Conservation (phyloP, 139 green algal species). For the Chlamydomonas incerta region DNA sequence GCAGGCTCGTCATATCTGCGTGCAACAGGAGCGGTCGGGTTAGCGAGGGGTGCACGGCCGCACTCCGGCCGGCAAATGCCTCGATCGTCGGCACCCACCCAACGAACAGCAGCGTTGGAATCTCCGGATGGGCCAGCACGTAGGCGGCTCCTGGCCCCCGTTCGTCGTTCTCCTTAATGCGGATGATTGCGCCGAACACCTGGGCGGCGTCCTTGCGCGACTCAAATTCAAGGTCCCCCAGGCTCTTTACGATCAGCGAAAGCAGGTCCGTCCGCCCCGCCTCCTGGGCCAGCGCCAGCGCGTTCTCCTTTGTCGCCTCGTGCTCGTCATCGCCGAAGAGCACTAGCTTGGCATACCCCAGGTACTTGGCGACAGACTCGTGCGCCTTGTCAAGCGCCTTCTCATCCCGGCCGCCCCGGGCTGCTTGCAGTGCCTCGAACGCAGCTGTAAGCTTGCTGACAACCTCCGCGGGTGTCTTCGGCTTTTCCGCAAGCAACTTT, state of each 20-base stretch:
- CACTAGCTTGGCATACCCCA: conserved; percentile 71
- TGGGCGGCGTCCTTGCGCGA: conserved; percentile 84
- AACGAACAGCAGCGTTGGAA: conserved; percentile 79
- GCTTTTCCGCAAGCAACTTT: conserved; percentile 32
- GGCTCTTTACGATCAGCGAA: conserved; percentile 67
- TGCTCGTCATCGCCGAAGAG: conserved; percentile 82
- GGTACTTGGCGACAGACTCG: conserved; percentile 56
- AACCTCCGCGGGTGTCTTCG: conserved; percentile 33
- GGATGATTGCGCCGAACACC: conserved; percentile 81
- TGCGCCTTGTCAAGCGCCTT: conserved; percentile 33
- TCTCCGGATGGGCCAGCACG: conserved; percentile 67
- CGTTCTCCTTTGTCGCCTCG: conserved; percentile 71
- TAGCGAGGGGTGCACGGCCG: no score
- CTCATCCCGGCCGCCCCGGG: not conserved
- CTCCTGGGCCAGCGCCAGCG: conserved; percentile 71
- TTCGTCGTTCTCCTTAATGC: conserved; percentile 65
- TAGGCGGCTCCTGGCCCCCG: conserved; percentile 75
- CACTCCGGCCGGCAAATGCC: not conserved
- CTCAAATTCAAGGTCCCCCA: conserved; percentile 90
- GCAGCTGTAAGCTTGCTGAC: conserved; percentile 35
- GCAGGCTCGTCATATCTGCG: conserved; percentile 78
- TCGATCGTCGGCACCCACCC: conserved; percentile 62
- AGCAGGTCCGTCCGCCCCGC: conserved; percentile 68
- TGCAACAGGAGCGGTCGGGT: not conserved
- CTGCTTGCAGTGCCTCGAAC: conserved; percentile 16